Conservation (phyloP, 371 early-diverging fungal species). For the Funneliformis caledonium region DNA sequence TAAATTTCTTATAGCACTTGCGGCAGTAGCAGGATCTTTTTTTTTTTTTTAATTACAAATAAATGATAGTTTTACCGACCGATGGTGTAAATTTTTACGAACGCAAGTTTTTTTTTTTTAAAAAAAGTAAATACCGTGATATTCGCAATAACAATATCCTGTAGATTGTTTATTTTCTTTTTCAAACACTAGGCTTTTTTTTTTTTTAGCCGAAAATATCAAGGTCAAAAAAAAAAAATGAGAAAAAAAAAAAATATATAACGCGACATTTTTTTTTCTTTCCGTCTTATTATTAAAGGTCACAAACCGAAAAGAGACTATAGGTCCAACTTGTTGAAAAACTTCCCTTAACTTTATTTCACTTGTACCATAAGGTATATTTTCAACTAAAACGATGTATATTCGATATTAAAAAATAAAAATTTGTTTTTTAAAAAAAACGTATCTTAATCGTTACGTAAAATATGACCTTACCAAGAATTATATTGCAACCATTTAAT, state of each 20-base stretch:
- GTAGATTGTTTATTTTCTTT: slow-evolving; percentile 84
- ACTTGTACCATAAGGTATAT: slow-evolving; percentile 84
- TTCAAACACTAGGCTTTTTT: slow-evolving; percentile 76
- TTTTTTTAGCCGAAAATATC: not conserved
- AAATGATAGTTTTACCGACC: not conserved
- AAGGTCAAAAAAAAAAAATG: not conserved
- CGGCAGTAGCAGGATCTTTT: slow-evolving; percentile 76
- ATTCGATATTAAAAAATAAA: no score
- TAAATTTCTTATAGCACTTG: slow-evolving; percentile 83
- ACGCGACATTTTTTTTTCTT: not conserved
- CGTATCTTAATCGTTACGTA: no score
- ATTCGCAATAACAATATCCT: slow-evolving; percentile 91
- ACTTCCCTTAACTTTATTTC: slow-evolving; percentile 88
- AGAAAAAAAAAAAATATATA: not conserved
- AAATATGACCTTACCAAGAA: not conserved
- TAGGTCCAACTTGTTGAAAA: slow-evolving; percentile 88
- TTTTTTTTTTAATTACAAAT: not conserved
- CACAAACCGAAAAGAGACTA: slow-evolving; percentile 72
- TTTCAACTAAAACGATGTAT: slow-evolving; percentile 62
- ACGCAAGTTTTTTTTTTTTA: not conserved
- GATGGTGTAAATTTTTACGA: not conserved
- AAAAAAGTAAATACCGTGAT: slow-evolving; percentile 58
- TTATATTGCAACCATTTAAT: not conserved
- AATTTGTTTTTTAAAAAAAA: no score
- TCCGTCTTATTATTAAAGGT: not conserved